A percentile compares a stretch with the other conserved stretches of the same genome.
phyloP scores from a whole-genome alignment of 139 green algal genomes.

The Axilococcus clingmanii region DNA sequence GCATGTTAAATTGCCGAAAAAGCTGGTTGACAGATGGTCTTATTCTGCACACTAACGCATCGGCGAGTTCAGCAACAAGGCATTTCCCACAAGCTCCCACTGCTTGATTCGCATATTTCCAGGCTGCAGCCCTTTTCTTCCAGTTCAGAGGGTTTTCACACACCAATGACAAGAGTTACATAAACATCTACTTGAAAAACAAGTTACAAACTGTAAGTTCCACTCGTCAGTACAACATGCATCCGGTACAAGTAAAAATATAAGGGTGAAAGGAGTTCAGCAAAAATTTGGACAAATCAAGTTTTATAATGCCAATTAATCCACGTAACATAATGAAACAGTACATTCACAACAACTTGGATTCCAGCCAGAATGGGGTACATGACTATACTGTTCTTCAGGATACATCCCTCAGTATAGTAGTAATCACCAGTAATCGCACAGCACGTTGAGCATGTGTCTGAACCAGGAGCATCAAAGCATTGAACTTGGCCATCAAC shows the following conservation, averaged over 20 bases:
- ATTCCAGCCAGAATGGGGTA: conserved; percentile 6
- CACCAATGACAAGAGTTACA: too few relatives aligned
- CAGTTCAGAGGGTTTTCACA: too few relatives aligned
- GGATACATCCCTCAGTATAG: conserved; percentile 15
- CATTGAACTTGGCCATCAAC: not conserved
- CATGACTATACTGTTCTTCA: conserved; percentile 9
- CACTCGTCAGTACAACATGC: too few relatives aligned
- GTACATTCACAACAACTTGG: not conserved
- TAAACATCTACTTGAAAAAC: too few relatives aligned
- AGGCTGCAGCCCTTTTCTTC: too few relatives aligned
- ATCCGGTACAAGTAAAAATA: conserved; percentile 1
- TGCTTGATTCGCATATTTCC: too few relatives aligned
- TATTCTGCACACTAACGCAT: too few relatives aligned
- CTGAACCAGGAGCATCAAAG: not conserved
- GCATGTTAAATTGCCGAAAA: too few relatives aligned
- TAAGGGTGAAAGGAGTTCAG: not conserved
- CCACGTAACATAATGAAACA: not conserved
- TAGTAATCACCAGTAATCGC: conserved; percentile 8
- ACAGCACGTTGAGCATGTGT: not conserved
- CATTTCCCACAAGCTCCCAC: too few relatives aligned
- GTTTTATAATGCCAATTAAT: not conserved
- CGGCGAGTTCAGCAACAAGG: too few relatives aligned
- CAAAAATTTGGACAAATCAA: not conserved
- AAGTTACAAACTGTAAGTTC: too few relatives aligned
- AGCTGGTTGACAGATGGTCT: too few relatives aligned